These are phyloP conservation scores for Yarrowia phangngaensis DNA, from an alignment of 805 yeast genomes.

Conservation along the genomic window DNA sequence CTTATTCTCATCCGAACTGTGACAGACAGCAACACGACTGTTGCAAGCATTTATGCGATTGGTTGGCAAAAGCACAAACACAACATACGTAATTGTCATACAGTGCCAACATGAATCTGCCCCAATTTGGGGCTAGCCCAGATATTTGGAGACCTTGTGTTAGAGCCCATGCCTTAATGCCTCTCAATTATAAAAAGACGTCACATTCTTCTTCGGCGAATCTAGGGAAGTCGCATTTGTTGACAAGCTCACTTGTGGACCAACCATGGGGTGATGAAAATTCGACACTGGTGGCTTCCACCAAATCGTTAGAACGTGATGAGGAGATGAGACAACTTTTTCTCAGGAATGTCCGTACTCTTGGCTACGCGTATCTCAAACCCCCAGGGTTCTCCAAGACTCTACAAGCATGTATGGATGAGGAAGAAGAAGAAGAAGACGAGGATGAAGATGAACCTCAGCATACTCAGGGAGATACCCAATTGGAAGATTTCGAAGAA, in stretches of 20 bases:
- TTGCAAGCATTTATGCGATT: too few species aligned
- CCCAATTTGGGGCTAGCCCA: slow-evolving; percentile 11
- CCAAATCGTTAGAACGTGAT: slow-evolving; percentile 25
- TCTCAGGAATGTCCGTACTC: slow-evolving; percentile 39
- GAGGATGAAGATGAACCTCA: slow-evolving; percentile 29
- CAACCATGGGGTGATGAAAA: slow-evolving; percentile 22
- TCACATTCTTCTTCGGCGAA: neutral
- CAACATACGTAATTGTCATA: too few species aligned
- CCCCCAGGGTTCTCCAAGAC: slow-evolving; percentile 63
- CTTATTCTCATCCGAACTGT: too few species aligned
- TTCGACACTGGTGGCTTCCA: slow-evolving; percentile 15
- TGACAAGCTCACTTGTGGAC: slow-evolving; percentile 7
- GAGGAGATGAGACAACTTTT: slow-evolving; percentile 28
- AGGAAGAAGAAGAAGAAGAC: slow-evolving; percentile 30
- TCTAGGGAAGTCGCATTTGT: neutral
- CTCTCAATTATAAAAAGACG: slow-evolving; percentile 7
- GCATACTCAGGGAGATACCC: slow-evolving; percentile 25
- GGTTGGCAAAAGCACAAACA: too few species aligned
- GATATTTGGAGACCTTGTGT: slow-evolving; percentile 19
- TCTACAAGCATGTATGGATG: slow-evolving; percentile 40
- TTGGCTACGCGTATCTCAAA: slow-evolving; percentile 49
- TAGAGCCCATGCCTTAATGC: slow-evolving; percentile 16
- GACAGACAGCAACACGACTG: too few species aligned
- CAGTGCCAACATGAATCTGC: slow-evolving; percentile 14
- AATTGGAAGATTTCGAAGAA: slow-evolving; percentile 27